Conservation (phyloP, 345 rosid genomes). For the Populus pruinosa region DNA sequence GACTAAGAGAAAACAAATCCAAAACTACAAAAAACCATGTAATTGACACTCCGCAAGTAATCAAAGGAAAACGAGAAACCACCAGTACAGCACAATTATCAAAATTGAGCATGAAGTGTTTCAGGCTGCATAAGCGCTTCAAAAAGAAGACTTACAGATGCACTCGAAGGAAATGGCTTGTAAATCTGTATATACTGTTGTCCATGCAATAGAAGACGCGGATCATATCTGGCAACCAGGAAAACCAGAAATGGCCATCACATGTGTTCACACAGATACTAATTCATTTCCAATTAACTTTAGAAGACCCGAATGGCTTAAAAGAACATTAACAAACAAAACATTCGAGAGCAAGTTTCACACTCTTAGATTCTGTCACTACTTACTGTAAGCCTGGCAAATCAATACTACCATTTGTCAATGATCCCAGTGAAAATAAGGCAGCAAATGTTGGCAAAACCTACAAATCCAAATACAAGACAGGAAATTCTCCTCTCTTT, state of each 20-base stretch:
- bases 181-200: conserved; percentile 81
- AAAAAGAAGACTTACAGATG: conserved; percentile 45
- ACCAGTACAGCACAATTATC: neutral
- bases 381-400: conserved; percentile 70
- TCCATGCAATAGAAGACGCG: conserved; percentile 75
- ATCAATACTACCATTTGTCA: conserved; percentile 14
- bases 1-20: neutral
- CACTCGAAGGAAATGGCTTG: conserved; percentile 69
- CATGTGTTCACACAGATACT: neutral
- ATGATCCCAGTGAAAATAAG: conserved; percentile 36
- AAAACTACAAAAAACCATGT: neutral
- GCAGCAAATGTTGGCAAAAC: conserved; percentile 88
- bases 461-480: conserved; percentile 26
- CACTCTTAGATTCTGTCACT: neutral
- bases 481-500: neutral
- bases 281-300: neutral
- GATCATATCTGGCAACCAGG: conserved; percentile 52
- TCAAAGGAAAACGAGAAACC: neutral
- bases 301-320: neutral
- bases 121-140: neutral
- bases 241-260: neutral
- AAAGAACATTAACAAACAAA: neutral
- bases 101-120: neutral
- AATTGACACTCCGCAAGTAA: neutral
- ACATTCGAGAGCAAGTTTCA: neutral